phyloP scores from a whole-genome alignment of 164 flowering plant species.

The Stephania japonica region DNA sequence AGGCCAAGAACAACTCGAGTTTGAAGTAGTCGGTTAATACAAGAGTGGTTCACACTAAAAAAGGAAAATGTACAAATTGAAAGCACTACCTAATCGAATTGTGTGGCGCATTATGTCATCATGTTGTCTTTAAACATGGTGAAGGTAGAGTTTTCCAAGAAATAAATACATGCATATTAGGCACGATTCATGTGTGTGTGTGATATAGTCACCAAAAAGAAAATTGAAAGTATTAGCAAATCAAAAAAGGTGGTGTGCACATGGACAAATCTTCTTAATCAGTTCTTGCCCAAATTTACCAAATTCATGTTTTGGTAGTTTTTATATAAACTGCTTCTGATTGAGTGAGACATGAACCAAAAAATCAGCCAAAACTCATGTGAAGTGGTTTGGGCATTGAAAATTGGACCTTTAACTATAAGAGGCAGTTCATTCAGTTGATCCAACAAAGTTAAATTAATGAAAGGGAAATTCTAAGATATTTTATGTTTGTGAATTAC shows the following conservation, averaged over 20 bases:
- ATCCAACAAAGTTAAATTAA: too few species aligned
- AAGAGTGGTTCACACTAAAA: too few species aligned
- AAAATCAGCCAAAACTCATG: background rate
- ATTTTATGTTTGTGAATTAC: too few species aligned
- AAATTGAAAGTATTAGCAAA: background rate
- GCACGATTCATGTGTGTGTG: background rate
- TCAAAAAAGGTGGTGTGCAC: background rate
- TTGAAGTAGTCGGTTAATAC: too few species aligned
- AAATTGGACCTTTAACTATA: too few species aligned
- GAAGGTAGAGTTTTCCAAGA: slow-evolving; percentile 3
- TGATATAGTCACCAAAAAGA: background rate
- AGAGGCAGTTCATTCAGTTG: too few species aligned
- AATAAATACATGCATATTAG: background rate
- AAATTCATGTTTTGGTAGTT: background rate
- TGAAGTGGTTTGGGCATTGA: background rate
- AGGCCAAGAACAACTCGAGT: too few species aligned
- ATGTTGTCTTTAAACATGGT: background rate
- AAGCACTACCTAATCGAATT: background rate
- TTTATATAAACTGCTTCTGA: background rate
- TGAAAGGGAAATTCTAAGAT: too few species aligned
- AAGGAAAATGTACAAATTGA: background rate
- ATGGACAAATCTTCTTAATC: background rate
- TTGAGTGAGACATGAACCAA: background rate
- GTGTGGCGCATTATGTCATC: background rate
- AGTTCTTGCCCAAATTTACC: background rate